phyloP scores from a whole-genome alignment of 257 asterid species.

The Rhazya stricta region DNA sequence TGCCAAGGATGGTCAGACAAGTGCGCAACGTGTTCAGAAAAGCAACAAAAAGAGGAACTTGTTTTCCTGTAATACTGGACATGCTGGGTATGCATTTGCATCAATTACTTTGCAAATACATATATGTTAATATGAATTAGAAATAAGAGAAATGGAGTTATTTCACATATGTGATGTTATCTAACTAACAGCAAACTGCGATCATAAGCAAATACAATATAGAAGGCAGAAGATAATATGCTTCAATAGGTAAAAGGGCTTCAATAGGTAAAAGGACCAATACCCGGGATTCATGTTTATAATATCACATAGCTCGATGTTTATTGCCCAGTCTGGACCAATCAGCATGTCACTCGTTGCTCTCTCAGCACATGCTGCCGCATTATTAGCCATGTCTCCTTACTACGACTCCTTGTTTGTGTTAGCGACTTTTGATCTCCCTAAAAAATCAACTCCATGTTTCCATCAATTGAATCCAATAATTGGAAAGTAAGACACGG shows the following conservation, averaged over 20 bases:
- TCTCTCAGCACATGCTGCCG: slow-evolving; percentile 88
- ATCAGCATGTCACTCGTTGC: slow-evolving; percentile 87
- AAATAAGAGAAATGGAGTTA: not conserved
- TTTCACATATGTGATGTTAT: not conserved
- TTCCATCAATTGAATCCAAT: not conserved
- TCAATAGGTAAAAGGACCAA: not conserved
- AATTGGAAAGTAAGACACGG: not conserved
- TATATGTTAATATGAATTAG: too few relatives aligned
- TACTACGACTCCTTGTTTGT: slow-evolving; percentile 18
- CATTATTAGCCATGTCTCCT: slow-evolving; percentile 62
- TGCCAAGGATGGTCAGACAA: not conserved
- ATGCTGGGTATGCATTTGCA: not conserved
- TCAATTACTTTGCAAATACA: not conserved
- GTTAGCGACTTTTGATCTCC: slow-evolving; percentile 23
- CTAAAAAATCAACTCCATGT: not conserved
- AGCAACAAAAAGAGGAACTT: not conserved
- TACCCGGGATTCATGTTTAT: slow-evolving; percentile 83
- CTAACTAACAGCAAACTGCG: not conserved
- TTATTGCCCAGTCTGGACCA: slow-evolving; percentile 99
- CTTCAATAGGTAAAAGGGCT: not conserved
- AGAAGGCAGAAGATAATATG: not conserved
- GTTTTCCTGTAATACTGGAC: not conserved
- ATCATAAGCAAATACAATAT: not conserved
- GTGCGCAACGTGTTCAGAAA: not conserved
- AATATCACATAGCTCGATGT: slow-evolving; percentile 87